Evolutionary conservation across 2,329 filamentous ascomycete species (phyloP), one percentile per base, ranked within the genome.

Genomic region (Septoria petroselini): DNA sequence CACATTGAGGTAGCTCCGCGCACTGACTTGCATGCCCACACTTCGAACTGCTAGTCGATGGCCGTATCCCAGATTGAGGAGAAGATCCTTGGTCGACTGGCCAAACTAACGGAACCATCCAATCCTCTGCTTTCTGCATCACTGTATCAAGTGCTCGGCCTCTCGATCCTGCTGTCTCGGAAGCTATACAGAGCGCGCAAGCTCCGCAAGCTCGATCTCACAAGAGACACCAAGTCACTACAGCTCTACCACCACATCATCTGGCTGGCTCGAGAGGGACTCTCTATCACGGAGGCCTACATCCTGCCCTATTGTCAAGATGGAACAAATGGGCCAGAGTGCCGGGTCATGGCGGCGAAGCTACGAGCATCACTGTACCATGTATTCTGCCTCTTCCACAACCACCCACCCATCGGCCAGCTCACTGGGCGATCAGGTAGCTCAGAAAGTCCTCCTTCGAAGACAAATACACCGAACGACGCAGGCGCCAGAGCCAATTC

Each of bases 61-160:
- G 93, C 93, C 73, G 93, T 91, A 67, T 93, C 90, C 54, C 89
- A 95, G 73, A 89, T 97, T 55, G 93, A 98, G 70, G 91, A 95
- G 74, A 98, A 97, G 74, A 95, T 94, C 72, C 79, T 98, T 64
- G 90, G 89, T 72, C 85, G 83, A 66, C 84, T 95, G 67, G 91
- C 93, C 68, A 86, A 84, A 71, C 79, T 83, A 54, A 90, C 89
- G 60, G 83, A 85, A 65, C 74, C 80, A 53, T 84, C 88, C 61
- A 93, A 91, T 65, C 84, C 87, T 3, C 77, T 91, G 14, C 80
- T 97, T 38, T 87, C 87, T 6, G 80, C 80, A 15, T 90, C 88
- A 68, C 80, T 98, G 39, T 96, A 90, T 72, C 93, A 93, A 69
- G 84, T 97, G 33, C 79, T 97, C 8, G 93, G 93, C 1, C 78